Evolutionary conservation across 2,329 filamentous ascomycete species (phyloP).

Genomic region (Huntiella bhutanensis): DNA sequence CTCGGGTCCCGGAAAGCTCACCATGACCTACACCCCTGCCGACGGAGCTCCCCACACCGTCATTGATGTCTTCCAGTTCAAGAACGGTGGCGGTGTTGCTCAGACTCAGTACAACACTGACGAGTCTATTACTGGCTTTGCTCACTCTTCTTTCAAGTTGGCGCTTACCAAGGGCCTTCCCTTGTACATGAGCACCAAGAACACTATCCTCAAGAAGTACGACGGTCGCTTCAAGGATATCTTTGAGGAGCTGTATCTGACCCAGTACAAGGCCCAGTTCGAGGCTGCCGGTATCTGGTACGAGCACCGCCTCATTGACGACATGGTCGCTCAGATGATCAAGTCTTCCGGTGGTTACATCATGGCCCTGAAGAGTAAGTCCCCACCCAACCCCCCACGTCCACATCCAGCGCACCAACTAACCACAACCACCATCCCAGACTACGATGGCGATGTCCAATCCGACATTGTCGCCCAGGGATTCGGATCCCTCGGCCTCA

Average conservation of each 20-base stretch:
- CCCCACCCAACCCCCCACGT: not conserved
- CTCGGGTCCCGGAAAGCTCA: conserved; percentile 65
- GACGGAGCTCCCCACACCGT: conserved; percentile 62
- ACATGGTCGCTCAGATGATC: conserved; percentile 99
- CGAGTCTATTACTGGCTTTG: conserved; percentile 86
- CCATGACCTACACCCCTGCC: conserved; percentile 78
- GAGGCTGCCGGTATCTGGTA: conserved; percentile 94
- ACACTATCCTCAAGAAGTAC: conserved; percentile 98
- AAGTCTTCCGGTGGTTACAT: conserved; percentile 94
- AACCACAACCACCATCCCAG: conserved; percentile 24
- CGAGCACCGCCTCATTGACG: conserved; percentile 96
- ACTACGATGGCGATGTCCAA: conserved; percentile 98
- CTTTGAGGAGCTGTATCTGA: conserved; percentile 92
- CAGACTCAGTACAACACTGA: conserved; percentile 98
- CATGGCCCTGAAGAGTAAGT: conserved; percentile 92
- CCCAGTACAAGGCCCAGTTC: conserved; percentile 69
- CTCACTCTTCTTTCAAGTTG: conserved; percentile 92
- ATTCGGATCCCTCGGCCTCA: conserved; percentile 92
- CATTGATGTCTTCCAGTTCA: conserved; percentile 82
- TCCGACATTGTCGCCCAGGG: conserved; percentile 97
- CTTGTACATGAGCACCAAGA: conserved; percentile 99
- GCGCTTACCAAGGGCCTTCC: conserved; percentile 72
- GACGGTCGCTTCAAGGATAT: conserved; percentile 98
- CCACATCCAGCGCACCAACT: not conserved
- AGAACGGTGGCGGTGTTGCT: conserved; percentile 66